Evolutionary conservation across 2,329 filamentous ascomycete genomes (phyloP), one percentile per base, ranked within the genome.

Genomic region (Microcyclospora tardicrescens): DNA sequence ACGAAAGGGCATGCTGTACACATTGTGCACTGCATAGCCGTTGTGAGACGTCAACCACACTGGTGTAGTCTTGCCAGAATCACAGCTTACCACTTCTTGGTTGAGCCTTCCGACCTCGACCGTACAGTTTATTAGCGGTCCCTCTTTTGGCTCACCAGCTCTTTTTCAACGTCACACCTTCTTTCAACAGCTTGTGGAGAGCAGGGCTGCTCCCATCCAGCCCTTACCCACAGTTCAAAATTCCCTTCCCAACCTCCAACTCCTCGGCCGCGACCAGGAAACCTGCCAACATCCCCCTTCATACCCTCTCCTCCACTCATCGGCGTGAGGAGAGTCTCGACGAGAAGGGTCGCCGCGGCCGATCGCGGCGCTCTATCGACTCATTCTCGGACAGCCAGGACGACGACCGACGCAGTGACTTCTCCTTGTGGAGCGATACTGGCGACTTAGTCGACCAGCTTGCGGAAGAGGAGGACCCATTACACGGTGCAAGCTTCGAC

Each of bases 361-460:
- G 30, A 9, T 13, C 60, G 55, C 55, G 65, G 65, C 45, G 47
- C 31, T 53, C 49, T 30, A 15, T 33, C 29, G 28, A 37, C 32
- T 12, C n/a, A n/a, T 32, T 6, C 30, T 47, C 40, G 28, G 47
- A 46, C 35, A 35, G 47, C 41, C 44, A 46, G 40, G 38, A 44
- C 37, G 45, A 48, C 45, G 45, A 47, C 36, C 48, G 61, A 43
- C 69, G 70, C 60, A 81, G 77, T 44, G 76, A 81, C 54, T 83
- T 84, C 61, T 84, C 79, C 42, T 77, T 83, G 53, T 95, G 85
- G 86, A 87, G 84, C 58, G 86, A 95, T 62, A 94, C 89, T 33
- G 89, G 86, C 57, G 91, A 96, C 64, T 76, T 96, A 54, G 85
- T 84, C 56, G 89, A 95, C 67, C 89, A 93, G 71, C 72, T 87